A percentile compares a stretch with the other conserved stretches of the same genome.
Evolutionary conservation across 2,329 filamentous ascomycete species (phyloP).

Genomic region (Verticillium nubilum): DNA sequence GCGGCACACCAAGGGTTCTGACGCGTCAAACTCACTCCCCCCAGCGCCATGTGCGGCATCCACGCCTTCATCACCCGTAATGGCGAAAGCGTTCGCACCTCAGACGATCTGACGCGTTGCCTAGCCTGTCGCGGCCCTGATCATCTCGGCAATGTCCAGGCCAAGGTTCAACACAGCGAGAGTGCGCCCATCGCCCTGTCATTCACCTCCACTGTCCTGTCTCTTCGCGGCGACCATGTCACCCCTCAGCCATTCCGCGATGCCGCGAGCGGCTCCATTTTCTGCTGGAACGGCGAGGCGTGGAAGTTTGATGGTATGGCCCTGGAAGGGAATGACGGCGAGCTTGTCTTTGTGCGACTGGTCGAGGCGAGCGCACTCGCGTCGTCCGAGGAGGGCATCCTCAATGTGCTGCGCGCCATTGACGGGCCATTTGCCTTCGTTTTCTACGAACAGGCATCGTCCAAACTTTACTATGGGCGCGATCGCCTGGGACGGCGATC

Average conservation of each 20-base stretch:
- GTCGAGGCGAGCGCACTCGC: conserved; percentile 26
- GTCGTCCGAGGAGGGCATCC: conserved; percentile 26
- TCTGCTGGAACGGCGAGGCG: conserved; percentile 98
- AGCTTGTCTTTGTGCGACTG: conserved; percentile 60
- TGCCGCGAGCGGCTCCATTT: conserved; percentile 48
- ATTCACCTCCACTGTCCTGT: conserved; percentile 82
- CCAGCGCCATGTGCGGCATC: conserved; percentile 53
- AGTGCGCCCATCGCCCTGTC: conserved; percentile 39
- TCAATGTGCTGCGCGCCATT: conserved; percentile 53
- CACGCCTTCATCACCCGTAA: conserved; percentile 41
- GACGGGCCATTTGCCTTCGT: conserved; percentile 88
- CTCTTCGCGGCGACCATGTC: conserved; percentile 71
- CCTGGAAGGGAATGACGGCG: conserved; percentile 74
- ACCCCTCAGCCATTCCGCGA: conserved; percentile 69
- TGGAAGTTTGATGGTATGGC: conserved; percentile 63
- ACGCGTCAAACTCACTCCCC: background rate
- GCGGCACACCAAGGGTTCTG: background rate
- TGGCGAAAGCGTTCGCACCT: conserved; percentile 21
- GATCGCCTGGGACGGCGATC: conserved; percentile 87
- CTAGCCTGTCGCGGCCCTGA: conserved; percentile 57
- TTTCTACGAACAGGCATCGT: conserved; percentile 62
- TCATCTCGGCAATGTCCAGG: conserved; percentile 40
- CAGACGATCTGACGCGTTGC: conserved; percentile 32
- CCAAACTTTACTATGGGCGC: conserved; percentile 71
- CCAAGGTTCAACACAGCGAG: conserved; percentile 18